Evolutionary conservation across 2,329 filamentous ascomycete genomes (phyloP).

Genomic region (Colletotrichum truncatum): DNA sequence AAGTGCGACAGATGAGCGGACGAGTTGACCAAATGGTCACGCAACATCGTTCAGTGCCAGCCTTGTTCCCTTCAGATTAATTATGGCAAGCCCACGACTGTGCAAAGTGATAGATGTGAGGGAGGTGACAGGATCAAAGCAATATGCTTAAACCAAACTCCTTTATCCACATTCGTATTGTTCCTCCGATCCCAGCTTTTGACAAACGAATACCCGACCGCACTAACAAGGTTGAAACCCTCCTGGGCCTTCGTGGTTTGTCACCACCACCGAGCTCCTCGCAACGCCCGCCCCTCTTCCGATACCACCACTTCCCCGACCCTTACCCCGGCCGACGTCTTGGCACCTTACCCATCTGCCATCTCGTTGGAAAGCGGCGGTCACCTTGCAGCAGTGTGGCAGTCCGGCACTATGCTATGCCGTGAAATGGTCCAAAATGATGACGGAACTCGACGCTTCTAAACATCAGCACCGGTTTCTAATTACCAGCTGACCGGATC

Average conservation of each 20-base stretch:
- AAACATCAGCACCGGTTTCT: background rate
- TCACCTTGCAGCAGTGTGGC: constrained; percentile 16
- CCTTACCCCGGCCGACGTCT: constrained; percentile 13
- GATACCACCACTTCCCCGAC: constrained; percentile 24
- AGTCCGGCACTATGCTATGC: constrained; percentile 17
- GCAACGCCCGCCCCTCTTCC: constrained; percentile 17
- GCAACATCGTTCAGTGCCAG: constrained; percentile 25
- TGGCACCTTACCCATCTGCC: constrained; percentile 19
- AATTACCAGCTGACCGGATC: constrained; percentile 14
- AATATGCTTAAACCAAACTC: constrained; percentile 25
- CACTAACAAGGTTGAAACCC: constrained; percentile 1
- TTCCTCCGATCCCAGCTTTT: constrained; percentile 11
- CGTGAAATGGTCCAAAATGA: background rate
- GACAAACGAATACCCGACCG: constrained; percentile 9
- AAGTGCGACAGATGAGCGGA: constrained; percentile 9
- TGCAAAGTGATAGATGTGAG: background rate
- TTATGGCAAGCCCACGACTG: constrained; percentile 4
- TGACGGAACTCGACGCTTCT: constrained; percentile 1
- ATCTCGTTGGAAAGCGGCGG: constrained; percentile 23
- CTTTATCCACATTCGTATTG: constrained; percentile 12
- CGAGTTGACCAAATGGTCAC: constrained; percentile 21
- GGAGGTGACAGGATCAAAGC: constrained; percentile 12
- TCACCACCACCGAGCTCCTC: constrained; percentile 51
- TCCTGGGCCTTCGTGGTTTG: constrained; percentile 15
- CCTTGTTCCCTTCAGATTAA: constrained; percentile 14